A percentile compares a stretch with the other conserved stretches of the same genome.
These are phyloP conservation scores for Polytolypa hystricis DNA, from an alignment of 2,329 filamentous ascomycete genomes.

Conservation along the genomic window DNA sequence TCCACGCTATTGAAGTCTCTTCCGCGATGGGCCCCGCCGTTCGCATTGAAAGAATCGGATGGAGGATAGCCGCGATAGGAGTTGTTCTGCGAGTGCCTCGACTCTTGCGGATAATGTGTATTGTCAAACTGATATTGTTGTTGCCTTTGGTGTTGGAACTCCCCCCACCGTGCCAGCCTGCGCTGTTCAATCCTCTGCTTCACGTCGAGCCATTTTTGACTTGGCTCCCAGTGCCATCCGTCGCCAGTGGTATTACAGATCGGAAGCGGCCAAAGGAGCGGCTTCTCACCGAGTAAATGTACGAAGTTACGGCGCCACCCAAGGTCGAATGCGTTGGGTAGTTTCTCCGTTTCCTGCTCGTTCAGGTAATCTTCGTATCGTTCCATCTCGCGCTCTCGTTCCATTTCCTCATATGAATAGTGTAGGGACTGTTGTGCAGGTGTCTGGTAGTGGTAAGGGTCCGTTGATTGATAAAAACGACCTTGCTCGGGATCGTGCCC, in stretches of 20 bases:
- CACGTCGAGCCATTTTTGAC: constrained; percentile 62
- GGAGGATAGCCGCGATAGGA: too few relatives aligned
- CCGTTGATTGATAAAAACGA: constrained; percentile 9
- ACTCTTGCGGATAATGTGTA: constrained; percentile 5
- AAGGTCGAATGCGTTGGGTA: constrained; percentile 89
- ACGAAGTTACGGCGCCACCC: constrained; percentile 68
- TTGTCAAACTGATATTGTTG: constrained; percentile 16
- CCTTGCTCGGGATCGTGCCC: constrained; percentile 5
- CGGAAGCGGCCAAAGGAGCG: constrained; percentile 66
- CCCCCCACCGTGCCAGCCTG: constrained; percentile 18
- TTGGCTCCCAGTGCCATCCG: constrained; percentile 90
- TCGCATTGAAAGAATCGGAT: too few relatives aligned
- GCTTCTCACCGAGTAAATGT: constrained; percentile 69
- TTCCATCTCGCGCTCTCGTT: constrained; percentile 53
- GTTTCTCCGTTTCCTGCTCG: constrained; percentile 73
- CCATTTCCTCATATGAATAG: constrained; percentile 43
- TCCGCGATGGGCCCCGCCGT: too few relatives aligned
- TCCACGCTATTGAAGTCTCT: constrained; percentile 21
- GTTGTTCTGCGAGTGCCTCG: too few relatives aligned
- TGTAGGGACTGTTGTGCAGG: constrained; percentile 37
- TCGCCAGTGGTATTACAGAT: constrained; percentile 79
- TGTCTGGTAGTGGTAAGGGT: constrained; percentile 18
- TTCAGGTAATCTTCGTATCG: constrained; percentile 75
- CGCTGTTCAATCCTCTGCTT: constrained; percentile 47
- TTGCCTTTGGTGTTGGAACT: constrained; percentile 23